These are phyloP conservation scores for Xylaria sp. DNA, from an alignment of 2,329 filamentous ascomycete species.

Conservation along the genomic window DNA sequence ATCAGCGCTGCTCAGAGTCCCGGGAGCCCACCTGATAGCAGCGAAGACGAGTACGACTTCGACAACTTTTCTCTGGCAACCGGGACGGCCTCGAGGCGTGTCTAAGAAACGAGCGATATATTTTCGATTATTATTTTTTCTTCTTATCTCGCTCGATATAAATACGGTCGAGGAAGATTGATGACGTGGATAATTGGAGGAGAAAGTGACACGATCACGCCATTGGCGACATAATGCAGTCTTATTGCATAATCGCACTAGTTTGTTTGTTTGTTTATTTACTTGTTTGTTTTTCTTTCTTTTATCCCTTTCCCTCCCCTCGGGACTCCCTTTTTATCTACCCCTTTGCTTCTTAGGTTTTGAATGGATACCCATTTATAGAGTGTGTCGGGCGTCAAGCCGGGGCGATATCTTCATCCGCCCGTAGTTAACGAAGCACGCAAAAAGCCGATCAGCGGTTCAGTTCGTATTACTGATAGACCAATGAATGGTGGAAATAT, in stretches of 20 bases:
- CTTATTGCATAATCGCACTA: slow-evolving; percentile 18
- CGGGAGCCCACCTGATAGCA: slow-evolving; percentile 45
- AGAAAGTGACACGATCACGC: slow-evolving; percentile 25
- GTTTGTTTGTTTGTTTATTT: background rate
- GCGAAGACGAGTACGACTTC: slow-evolving; percentile 53
- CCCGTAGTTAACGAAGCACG: background rate
- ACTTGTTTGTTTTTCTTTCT: background rate
- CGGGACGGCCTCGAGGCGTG: slow-evolving; percentile 32
- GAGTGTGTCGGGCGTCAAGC: slow-evolving; percentile 20
- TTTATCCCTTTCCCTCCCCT: background rate
- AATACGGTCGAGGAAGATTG: slow-evolving; percentile 12
- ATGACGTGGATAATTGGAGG: slow-evolving; percentile 12
- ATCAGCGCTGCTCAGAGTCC: slow-evolving; percentile 50
- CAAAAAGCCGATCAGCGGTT: background rate
- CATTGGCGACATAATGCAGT: slow-evolving; percentile 29
- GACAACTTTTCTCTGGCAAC: slow-evolving; percentile 38
- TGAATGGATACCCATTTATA: slow-evolving; percentile 18
- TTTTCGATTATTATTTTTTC: background rate
- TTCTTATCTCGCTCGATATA: background rate
- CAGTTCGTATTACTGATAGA: slow-evolving; percentile 7
- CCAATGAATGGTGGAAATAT: slow-evolving; percentile 7
- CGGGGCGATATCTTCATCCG: slow-evolving; percentile 2
- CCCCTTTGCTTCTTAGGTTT: slow-evolving; percentile 8
- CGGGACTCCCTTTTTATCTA: background rate
- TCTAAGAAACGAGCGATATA: slow-evolving; percentile 3